Evolutionary conservation across 306 rosid genomes (phyloP), one percentile per base, ranked within the genome.

Genomic region (Morella rubra): DNA sequence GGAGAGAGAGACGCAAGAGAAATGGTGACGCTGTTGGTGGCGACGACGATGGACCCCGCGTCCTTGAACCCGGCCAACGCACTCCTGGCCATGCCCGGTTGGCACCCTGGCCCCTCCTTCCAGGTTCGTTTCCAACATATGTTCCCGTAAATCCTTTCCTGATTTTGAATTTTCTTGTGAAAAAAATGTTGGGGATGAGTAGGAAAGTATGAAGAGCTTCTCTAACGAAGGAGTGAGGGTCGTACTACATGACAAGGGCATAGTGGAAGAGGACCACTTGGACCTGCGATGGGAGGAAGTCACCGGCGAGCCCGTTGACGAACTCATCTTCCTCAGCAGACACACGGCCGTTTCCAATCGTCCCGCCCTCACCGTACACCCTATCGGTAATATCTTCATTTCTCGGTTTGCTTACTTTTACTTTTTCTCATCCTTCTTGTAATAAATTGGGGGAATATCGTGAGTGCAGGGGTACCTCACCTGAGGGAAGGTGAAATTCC

Each of bases 261-360:
- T 92, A 22, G 88, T 90, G 41, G 83, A 12, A 52, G 97, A 92
- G 73, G 99, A 95, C 37, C 79, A 86, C 69, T 73, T 92, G 77
- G 97, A 92, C 59, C 75, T 20, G 74, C 91, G 97, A 27, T 95
- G 96, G 99, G 92, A 86, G 81, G 81, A 87, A 1, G 85, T 82
- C 50, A 88, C 91, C 18, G 92, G 96, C 22, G 99, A 90, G 71
- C 86, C 80, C 46, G 88, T 95, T 22, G 81, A 89, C 41, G 97
- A 95, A 77, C 76, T 92, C 60, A 89, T 95, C 76, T 91, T 95
- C 87, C 67, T 95, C 52, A 92, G 98, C 85, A 88, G 86, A 40
- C 99, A 95, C 74, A 87, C 93, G 53, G 97, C 99, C 52, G 93
- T 68, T 70, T 92, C 99, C 50, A 95, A 90, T 81, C 93, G 96